Base-by-base conservation (phyloP, 306 rosid species). In the Acmispon strigosus region DNA sequence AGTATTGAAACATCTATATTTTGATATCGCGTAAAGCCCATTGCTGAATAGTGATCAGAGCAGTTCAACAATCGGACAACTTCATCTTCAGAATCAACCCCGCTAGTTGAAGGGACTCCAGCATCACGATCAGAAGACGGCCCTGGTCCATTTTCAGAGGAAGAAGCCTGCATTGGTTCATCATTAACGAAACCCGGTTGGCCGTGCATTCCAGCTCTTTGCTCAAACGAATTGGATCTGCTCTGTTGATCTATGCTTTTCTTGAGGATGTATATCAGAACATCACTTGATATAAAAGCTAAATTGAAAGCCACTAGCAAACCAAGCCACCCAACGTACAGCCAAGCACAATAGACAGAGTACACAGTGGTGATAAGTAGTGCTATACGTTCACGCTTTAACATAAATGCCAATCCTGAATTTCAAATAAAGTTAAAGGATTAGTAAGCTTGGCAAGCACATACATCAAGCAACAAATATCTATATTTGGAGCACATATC, bases 41-140 rank as follows among this genome's bases (percentile, higher is more conserved):
- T 73, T 43, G 70, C 99, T 9, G 96, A 76, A 82, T 95, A 95
- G 77, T 89, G 96, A 80, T 95, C 97, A 19, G 83, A 81, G 79
- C 99, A 86, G 82, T 86, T 89, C 84, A 95, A 84, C 86, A 95
- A 82, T 57, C 97, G 96, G 58, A 91, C 79, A 62, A 91, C 85
- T 85, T 95, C 99, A 77, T 95, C 97, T 81, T 95, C 99, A 72
- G 91, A 80, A 70, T 89, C 99, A 58, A 57, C 67, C 68, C 96
- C 96, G 70, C 96, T 89, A 60, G 97, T 95, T 36, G 99, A 95
- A 70, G 99, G 85, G 78, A 62, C 83, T 79, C 96, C 97, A 9
- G 89, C 75, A 79, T 81, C 78, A 39, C 90, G 97, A 78, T 89
- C 93, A 12, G 76, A 54, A 57, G 88, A 86, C 52, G 77, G 76